Base-by-base conservation (phyloP, 176 grass and related monocot species). In the Paspalum vaginatum region DNA sequence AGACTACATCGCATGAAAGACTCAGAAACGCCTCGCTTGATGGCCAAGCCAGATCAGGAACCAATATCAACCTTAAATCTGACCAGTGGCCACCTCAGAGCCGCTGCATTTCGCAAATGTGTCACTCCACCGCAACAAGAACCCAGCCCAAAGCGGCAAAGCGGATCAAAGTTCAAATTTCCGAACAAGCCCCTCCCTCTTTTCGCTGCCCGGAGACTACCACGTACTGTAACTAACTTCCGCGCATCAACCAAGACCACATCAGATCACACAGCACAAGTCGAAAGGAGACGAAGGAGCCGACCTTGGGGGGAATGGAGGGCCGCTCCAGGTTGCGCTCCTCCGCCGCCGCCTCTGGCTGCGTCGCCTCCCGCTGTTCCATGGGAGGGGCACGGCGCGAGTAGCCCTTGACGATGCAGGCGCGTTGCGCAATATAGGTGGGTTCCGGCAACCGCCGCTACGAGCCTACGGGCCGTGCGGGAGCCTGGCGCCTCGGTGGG, bases 281-380 rank as follows among this genome's bases (percentile, higher is more conserved):
- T 11, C 57, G 17, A 57, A 32, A 68, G 65, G 46, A 40, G 50
- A 51, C 64, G 55, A 74, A 37, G 17, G 27, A 65, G 43, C 52
- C 75, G 42, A 89, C 87, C 87, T 75, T 82, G 58, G 32, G 41
- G 50, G 65, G 83, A 55, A 82, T 39, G 58, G 72, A 63, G 72
- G 68, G 80, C 72, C n/a, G 39, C 57, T 85, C 82, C 53, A 46
- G 76, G 85, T 84, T 37, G 70, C 22, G 37, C 62, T 41, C 55
- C 68, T 53, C 81, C 59, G 39, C 59, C 77, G 51, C 54, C 81
- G 51, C 70, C 65, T 85, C 77, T 65, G 61, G 63, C 82, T 72
- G 77, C 77, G 55, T 60, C 60, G 55, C 65, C 60, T 57, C 78
- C 83, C 78, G 78, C 72, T 82, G 83, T 89, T 89, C 87, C 87